Evolutionary conservation across 2,329 filamentous ascomycete species (phyloP).

Genomic region (Fusarium sp.): DNA sequence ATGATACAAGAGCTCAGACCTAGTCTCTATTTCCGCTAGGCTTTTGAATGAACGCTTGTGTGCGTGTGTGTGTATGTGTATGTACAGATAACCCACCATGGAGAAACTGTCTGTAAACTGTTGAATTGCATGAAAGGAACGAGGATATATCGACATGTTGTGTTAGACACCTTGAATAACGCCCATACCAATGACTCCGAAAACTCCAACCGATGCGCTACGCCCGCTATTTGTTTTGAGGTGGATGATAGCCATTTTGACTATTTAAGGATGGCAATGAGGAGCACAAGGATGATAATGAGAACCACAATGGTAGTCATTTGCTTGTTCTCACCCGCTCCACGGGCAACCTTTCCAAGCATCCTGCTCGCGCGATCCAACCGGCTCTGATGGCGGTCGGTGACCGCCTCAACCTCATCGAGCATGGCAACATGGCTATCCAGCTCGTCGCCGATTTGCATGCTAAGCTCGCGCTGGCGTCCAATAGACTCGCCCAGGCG

Average conservation of each 20-base stretch:
- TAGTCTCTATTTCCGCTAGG: neutral
- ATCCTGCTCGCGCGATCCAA: constrained; percentile 82
- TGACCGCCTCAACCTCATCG: constrained; percentile 87
- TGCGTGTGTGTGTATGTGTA: constrained; percentile 13
- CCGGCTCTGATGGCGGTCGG: constrained; percentile 84
- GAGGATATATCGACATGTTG: constrained; percentile 13
- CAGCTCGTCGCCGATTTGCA: constrained; percentile 96
- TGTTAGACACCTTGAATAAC: constrained; percentile 9
- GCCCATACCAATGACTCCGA: constrained; percentile 28
- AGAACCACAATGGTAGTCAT: constrained; percentile 85
- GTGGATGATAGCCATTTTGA: constrained; percentile 10
- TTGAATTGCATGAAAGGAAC: constrained; percentile 1
- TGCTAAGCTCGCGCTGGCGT: constrained; percentile 90
- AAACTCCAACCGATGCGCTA: constrained; percentile 44
- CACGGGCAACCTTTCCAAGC: constrained; percentile 79
- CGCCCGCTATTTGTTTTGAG: constrained; percentile 31
- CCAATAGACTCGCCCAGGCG: constrained; percentile 87
- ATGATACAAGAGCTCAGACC: constrained; percentile 17
- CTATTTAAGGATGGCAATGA: constrained; percentile 87
- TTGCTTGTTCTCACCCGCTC: constrained; percentile 88
- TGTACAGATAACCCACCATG: constrained; percentile 18
- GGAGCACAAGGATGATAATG: constrained; percentile 84
- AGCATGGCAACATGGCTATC: constrained; percentile 91
- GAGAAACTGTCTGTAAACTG: constrained; percentile 1
- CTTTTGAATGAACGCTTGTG: neutral